A percentile compares a stretch with the other conserved stretches of the same genome.
Evolutionary conservation across 208 protist species (phyloP).

Genomic region (Tritrichomonas musculus): DNA sequence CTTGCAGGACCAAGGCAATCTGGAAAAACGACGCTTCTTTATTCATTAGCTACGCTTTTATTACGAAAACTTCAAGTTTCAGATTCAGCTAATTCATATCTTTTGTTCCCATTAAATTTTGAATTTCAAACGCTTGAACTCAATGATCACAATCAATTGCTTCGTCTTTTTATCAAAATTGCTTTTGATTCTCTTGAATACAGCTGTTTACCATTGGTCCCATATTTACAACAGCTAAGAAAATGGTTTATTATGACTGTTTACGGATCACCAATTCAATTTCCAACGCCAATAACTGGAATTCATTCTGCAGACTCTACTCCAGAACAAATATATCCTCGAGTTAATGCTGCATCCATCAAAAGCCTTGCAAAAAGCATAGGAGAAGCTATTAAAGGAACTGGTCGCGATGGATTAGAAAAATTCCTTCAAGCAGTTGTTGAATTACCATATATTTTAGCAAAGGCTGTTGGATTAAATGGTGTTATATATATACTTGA

Average conservation of each 20-base stretch:
- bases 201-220: not conserved
- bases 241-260: not conserved
- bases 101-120: conserved; percentile 21
- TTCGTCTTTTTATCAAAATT: not conserved
- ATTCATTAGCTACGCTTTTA: not conserved
- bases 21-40: not conserved
- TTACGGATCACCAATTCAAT: not conserved
- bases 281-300: not conserved
- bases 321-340: too few species aligned
- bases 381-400: not conserved
- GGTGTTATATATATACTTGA: not conserved
- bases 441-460: not conserved
- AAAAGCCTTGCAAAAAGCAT: not conserved
- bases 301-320: not conserved
- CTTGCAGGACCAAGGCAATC: not conserved
- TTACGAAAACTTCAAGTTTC: not conserved
- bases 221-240: not conserved
- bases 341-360: too few species aligned
- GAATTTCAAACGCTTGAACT: not conserved
- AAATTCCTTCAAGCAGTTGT: not conserved
- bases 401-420: not conserved
- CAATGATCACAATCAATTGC: not conserved
- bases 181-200: not conserved
- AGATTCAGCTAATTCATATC: not conserved
- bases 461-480: not conserved